phyloP scores from a whole-genome alignment of 2,329 filamentous ascomycete species.

The Fusarium sp. region DNA sequence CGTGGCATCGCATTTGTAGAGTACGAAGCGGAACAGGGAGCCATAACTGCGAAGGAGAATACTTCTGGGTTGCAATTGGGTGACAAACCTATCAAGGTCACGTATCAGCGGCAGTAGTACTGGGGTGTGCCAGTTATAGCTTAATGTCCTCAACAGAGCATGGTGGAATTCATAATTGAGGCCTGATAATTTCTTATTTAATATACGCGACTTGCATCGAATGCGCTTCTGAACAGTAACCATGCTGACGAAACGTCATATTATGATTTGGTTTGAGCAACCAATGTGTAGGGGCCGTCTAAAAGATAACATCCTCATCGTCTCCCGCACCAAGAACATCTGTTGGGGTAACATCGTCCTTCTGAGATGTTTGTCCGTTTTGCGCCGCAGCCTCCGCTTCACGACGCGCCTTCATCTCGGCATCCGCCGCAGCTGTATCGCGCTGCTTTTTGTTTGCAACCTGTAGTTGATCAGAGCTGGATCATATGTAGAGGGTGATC shows the following conservation, averaged over 20 bases:
- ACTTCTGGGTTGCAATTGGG: slow-evolving; percentile 86
- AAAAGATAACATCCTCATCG: slow-evolving; percentile 90
- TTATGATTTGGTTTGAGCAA: not conserved
- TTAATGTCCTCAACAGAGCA: not conserved
- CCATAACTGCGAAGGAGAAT: slow-evolving; percentile 93
- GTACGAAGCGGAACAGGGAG: slow-evolving; percentile 89
- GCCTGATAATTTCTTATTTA: not conserved
- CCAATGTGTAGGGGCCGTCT: slow-evolving; percentile 26
- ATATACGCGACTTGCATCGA: not conserved
- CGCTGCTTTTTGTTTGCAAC: slow-evolving; percentile 87
- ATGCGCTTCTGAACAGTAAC: not conserved
- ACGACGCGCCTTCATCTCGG: slow-evolving; percentile 80
- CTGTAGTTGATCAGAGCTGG: slow-evolving; percentile 45
- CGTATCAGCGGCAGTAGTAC: slow-evolving; percentile 88
- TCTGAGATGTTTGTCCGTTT: slow-evolving; percentile 52
- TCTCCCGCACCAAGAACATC: slow-evolving; percentile 82
- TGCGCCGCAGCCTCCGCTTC: slow-evolving; percentile 57
- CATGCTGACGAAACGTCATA: not conserved
- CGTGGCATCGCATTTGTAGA: slow-evolving; percentile 95
- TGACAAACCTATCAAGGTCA: slow-evolving; percentile 88
- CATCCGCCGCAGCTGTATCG: slow-evolving; percentile 77
- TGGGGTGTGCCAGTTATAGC: not conserved
- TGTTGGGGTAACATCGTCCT: slow-evolving; percentile 55
- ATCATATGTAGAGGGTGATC: too few relatives aligned
- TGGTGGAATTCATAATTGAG: not conserved